These are phyloP conservation scores for Penicillium soppii DNA, from an alignment of 495 filamentous ascomycete species.

Conservation along the genomic window DNA sequence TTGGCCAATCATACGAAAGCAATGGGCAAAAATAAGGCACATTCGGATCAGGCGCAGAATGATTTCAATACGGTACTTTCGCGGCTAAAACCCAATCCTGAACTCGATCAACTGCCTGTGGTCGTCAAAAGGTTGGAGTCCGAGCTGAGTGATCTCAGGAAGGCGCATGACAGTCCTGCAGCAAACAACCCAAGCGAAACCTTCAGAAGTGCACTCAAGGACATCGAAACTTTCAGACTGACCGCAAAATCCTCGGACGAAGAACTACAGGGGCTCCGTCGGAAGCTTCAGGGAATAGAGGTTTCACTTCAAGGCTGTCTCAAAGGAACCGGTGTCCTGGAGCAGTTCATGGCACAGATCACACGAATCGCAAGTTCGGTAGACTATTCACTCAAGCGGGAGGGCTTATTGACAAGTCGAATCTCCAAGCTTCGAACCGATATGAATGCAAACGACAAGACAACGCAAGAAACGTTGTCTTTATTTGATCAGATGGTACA, in stretches of 20 bases:
- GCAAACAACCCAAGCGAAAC: too few species aligned
- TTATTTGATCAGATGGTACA: too few species aligned
- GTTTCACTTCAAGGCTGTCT: too few species aligned
- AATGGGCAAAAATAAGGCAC: not conserved
- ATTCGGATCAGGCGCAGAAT: not conserved
- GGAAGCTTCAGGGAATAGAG: too few species aligned
- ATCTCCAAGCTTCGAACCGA: not conserved
- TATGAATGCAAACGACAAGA: too few species aligned
- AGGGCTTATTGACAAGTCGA: not conserved
- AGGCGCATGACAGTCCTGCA: not conserved
- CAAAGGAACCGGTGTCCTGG: not conserved
- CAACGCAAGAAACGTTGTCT: too few species aligned
- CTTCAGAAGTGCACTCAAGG: not conserved
- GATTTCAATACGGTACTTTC: not conserved
- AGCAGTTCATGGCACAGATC: not conserved
- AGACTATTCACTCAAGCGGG: not conserved
- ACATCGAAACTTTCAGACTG: too few species aligned
- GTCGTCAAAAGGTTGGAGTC: not conserved
- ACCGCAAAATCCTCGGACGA: too few species aligned
- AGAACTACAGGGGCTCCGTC: too few species aligned
- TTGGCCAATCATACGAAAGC: not conserved
- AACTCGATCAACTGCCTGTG: not conserved
- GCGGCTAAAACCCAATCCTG: not conserved
- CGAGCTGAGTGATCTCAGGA: not conserved
- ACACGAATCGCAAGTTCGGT: not conserved